Conservation (phyloP, 768 basidiomycete genomes). For the Suillus tomentosus region DNA sequence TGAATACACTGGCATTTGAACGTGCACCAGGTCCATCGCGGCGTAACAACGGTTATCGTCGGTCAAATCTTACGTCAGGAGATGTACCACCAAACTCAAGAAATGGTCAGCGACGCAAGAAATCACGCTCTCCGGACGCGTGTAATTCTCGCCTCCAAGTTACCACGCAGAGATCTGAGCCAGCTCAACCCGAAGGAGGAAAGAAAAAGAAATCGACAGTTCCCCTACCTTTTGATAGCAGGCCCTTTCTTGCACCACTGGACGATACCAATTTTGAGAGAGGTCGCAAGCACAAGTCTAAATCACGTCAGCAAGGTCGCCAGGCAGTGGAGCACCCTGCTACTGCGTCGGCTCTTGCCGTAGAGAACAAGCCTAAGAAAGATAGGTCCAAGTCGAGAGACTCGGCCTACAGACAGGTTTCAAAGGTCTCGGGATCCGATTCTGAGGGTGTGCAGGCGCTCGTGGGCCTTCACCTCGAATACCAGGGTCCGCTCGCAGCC, state of each 20-base stretch:
- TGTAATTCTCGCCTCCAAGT: constrained; percentile 22
- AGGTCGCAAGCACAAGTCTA: constrained; percentile 34
- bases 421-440: constrained; percentile 33
- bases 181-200: constrained; percentile 23
- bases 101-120: constrained; percentile 30
- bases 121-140: constrained; percentile 39
- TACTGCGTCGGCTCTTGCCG: constrained; percentile 11
- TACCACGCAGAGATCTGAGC: constrained; percentile 23
- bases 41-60: constrained; percentile 29
- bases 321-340: constrained; percentile 22
- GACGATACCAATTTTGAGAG: constrained; percentile 33
- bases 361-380: constrained; percentile 19
- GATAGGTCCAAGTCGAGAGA: constrained; percentile 43
- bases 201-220: constrained; percentile 34
- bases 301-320: constrained; percentile 29
- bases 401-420: constrained; percentile 18
- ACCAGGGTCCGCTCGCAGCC: constrained; percentile 39
- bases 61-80: constrained; percentile 13
- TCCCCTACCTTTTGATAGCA: constrained; percentile 15
- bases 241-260: constrained; percentile 30
- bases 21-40: constrained; percentile 19
- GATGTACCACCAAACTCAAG: constrained; percentile 13
- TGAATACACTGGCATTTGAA: constrained; percentile 17
- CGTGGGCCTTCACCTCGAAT: constrained; percentile 22
- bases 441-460: constrained; percentile 22